A percentile compares a stretch with the other conserved stretches of the same genome.
phyloP scores from a whole-genome alignment of 108 stramenopile genomes.

The Stephanodiscus minutulus region DNA sequence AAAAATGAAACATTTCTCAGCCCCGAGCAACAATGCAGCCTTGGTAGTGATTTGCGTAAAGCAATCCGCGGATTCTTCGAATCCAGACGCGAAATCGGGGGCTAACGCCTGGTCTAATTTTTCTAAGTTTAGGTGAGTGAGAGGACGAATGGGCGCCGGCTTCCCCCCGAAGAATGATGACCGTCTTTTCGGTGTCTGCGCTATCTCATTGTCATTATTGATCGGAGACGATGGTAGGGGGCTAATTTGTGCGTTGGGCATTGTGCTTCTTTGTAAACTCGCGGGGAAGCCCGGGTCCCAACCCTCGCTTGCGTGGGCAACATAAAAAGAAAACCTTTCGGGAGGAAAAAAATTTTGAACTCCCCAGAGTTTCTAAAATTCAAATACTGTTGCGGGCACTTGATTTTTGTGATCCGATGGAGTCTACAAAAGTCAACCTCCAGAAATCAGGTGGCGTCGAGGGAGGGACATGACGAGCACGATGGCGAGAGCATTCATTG shows the following conservation, averaged over 20 bases:
- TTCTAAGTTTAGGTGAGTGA: slow-evolving; percentile 38
- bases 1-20: slow-evolving; percentile 48
- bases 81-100: slow-evolving; percentile 38
- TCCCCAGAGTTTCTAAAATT: not conserved
- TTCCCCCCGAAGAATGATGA: slow-evolving; percentile 15
- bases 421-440: slow-evolving; percentile 53
- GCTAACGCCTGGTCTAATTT: slow-evolving; percentile 48
- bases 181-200: not conserved
- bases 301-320: too few relatives aligned
- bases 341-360: not conserved
- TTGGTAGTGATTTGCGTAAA: slow-evolving; percentile 46
- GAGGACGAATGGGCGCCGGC: slow-evolving; percentile 11
- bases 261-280: not conserved
- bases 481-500: slow-evolving; percentile 50
- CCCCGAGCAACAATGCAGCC: slow-evolving; percentile 45
- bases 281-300: too few relatives aligned
- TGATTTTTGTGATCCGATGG: slow-evolving; percentile 6
- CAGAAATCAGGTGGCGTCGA: slow-evolving; percentile 50
- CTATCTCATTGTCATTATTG: not conserved
- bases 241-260: slow-evolving; percentile 26
- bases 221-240: not conserved
- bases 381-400: not conserved
- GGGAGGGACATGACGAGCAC: slow-evolving; percentile 29
- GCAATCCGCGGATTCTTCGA: slow-evolving; percentile 44
- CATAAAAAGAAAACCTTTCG: not conserved